Percentiles rank a stretch among this genome's conserved stretches.
Evolutionary conservation across 169 alveolate species (phyloP).

Genomic region (Plasmodium cynomolgi): DNA sequence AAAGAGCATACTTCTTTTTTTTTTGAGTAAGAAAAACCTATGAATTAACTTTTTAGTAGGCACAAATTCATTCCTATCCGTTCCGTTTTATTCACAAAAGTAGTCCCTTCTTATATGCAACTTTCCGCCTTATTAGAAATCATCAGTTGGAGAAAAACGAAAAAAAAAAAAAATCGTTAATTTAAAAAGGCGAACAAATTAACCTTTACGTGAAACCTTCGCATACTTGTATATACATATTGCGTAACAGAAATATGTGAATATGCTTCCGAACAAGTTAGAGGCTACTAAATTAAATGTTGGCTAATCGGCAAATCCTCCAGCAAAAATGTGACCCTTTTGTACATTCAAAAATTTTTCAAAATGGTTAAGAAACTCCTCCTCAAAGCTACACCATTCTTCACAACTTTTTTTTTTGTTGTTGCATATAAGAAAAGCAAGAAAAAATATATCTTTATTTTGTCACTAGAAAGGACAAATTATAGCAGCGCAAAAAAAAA

Average conservation of each 20-base stretch:
- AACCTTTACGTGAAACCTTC: neutral
- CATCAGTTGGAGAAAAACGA: neutral
- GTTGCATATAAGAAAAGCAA: neutral
- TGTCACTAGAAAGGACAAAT: neutral
- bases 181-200: neutral
- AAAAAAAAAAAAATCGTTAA: neutral
- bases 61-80: conserved; percentile 4
- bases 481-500: neutral
- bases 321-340: neutral
- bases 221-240: neutral
- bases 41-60: neutral
- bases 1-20: neutral
- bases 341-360: neutral
- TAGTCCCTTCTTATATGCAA: neutral
- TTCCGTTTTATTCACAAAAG: neutral
- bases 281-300: neutral
- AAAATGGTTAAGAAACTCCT: neutral
- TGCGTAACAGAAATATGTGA: neutral
- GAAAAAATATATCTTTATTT: neutral
- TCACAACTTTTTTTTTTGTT: neutral
- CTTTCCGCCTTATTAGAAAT: neutral
- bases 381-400: neutral
- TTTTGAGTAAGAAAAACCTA: neutral
- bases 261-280: neutral
- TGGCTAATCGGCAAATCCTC: neutral